These are phyloP conservation scores for Tolypocladium ophioglossoides DNA, from an alignment of 2,329 filamentous ascomycete species.

Conservation along the genomic window DNA sequence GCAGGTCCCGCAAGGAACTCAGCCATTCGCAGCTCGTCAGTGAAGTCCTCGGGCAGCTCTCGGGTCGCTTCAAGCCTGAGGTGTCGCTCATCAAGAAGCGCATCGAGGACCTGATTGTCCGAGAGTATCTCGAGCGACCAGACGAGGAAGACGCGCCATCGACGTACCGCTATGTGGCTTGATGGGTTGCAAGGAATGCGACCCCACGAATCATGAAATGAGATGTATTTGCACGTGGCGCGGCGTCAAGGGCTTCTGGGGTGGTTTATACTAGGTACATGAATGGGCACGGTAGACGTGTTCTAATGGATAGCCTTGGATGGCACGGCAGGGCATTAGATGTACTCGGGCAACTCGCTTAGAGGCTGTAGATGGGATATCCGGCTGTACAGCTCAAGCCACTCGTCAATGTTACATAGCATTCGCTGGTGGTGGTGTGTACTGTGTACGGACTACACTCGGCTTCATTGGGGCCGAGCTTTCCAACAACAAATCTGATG, in stretches of 20 bases:
- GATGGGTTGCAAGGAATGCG: constrained; percentile 9
- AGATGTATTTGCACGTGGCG: background rate
- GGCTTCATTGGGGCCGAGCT: no score
- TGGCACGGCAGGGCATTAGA: background rate
- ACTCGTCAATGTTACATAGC: background rate
- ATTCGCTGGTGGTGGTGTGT: no score
- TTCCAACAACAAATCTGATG: no score
- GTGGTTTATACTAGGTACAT: background rate
- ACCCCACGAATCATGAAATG: background rate
- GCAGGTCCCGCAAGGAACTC: constrained; percentile 62
- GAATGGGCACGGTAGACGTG: background rate
- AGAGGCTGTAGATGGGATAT: background rate
- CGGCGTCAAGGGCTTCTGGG: background rate
- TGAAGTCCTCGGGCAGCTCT: constrained; percentile 62
- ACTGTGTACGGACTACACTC: no score
- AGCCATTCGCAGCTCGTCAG: constrained; percentile 58
- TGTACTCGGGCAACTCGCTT: background rate
- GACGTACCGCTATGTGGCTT: constrained; percentile 64
- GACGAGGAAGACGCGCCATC: constrained; percentile 56
- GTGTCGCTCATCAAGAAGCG: constrained; percentile 69
- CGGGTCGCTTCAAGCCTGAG: constrained; percentile 62
- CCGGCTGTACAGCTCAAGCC: background rate
- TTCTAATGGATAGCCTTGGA: background rate
- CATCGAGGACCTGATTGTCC: constrained; percentile 66
- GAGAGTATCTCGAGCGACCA: constrained; percentile 65